phyloP scores from a whole-genome alignment of 768 basidiomycete species.

The Boletellus emodensis region DNA sequence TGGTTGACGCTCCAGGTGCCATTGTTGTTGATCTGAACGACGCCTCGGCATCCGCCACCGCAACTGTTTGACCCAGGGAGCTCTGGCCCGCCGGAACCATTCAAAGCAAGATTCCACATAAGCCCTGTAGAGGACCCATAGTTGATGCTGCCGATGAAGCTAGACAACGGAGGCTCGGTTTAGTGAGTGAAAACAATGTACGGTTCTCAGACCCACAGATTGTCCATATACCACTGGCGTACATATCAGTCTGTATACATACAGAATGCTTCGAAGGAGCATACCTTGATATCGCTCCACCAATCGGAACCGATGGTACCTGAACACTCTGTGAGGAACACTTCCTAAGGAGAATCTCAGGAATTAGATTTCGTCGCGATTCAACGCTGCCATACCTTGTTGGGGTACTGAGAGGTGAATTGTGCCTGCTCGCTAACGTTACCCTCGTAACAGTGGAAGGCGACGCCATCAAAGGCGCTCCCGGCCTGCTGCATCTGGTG shows the following conservation, averaged over 20 bases:
- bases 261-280: not conserved
- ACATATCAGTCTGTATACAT: conserved; percentile 8
- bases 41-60: conserved; percentile 58
- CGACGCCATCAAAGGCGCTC: conserved; percentile 56
- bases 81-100: conserved; percentile 58
- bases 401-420: conserved; percentile 54
- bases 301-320: conserved; percentile 66
- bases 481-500: conserved; percentile 52
- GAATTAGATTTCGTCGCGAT: not conserved
- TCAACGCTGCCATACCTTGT: conserved; percentile 35
- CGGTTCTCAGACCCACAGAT: conserved; percentile 41
- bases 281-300: conserved; percentile 77
- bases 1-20: conserved; percentile 66
- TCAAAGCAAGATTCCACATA: conserved; percentile 76
- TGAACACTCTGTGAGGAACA: conserved; percentile 58
- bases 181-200: conserved; percentile 25
- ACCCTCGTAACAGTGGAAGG: conserved; percentile 73
- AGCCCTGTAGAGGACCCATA: conserved; percentile 42
- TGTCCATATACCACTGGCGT: conserved; percentile 63
- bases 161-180: conserved; percentile 5
- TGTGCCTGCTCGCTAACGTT: conserved; percentile 47
- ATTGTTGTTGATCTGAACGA: conserved; percentile 63
- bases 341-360: conserved; percentile 24
- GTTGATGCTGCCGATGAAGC: conserved; percentile 38
- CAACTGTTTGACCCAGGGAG: conserved; percentile 65